Percentiles rank a stretch among this genome's conserved stretches.
phyloP scores from a whole-genome alignment of 805 yeast genomes.

The Lipomyces anomalus region DNA sequence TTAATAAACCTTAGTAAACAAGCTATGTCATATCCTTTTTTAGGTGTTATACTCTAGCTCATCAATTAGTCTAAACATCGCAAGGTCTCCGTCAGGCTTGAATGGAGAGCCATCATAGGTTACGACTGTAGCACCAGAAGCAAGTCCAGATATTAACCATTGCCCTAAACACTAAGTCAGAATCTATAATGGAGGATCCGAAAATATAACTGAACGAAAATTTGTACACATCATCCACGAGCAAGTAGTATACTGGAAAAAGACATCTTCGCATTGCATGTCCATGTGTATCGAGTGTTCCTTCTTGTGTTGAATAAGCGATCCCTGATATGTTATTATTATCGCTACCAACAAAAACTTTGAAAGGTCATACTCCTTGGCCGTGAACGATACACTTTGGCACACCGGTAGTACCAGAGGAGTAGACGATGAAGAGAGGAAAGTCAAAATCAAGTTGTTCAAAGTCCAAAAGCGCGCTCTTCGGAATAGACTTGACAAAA shows the following conservation, averaged over 20 bases:
- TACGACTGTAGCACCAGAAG: constrained; percentile 26
- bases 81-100: constrained; percentile 20
- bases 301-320: constrained; percentile 25
- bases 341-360: background rate
- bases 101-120: constrained; percentile 28
- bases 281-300: constrained; percentile 26
- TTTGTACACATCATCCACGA: constrained; percentile 27
- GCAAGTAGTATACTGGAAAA: constrained; percentile 27
- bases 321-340: constrained; percentile 7
- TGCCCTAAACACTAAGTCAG: constrained; percentile 18
- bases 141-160: constrained; percentile 27
- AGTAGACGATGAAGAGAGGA: constrained; percentile 26
- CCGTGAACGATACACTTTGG: constrained; percentile 28
- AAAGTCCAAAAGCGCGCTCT: constrained; percentile 11
- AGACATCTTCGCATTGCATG: constrained; percentile 21
- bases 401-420: constrained; percentile 27
- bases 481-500: constrained; percentile 5
- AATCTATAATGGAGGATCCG: background rate
- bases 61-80: constrained; percentile 25
- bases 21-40: too few species aligned
- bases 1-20: too few species aligned
- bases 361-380: constrained; percentile 15
- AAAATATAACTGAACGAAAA: background rate
- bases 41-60: constrained; percentile 17
- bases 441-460: constrained; percentile 25